Base-by-base conservation (phyloP, 805 yeast genomes). In the Metschnikowia arizonensis region DNA sequence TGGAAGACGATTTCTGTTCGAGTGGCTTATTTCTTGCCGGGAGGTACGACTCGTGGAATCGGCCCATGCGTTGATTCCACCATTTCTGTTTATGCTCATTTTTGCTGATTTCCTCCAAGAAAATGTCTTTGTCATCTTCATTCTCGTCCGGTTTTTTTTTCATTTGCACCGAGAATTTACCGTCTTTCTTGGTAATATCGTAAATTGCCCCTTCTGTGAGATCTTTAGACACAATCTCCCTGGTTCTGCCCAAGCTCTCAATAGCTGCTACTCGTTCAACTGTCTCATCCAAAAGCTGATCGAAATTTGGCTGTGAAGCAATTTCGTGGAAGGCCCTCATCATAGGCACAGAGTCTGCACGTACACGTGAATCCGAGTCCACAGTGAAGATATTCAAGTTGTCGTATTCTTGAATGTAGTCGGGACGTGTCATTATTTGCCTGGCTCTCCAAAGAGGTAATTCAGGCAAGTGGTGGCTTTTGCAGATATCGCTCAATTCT, bases 261-360 rank as follows among this genome's bases (percentile, higher is more conserved):
- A 87, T 87, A 21, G 81, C 91, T 3, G 78, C 74, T 2, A 87
- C 85, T 40, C 95, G 67, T 42, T 81, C 79, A 8, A 78, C 63
- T 0, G 91, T 82, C 41, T 83, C 85, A 14, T 76, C 74, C 24
- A 87, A 63, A 18, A 86, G 64, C 46, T 81, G 76, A 36, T 83
- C 82, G 52, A 87, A 87, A 7, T 83, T 85, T 0, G 87, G 85
- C 62, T 79, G 81, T 2, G 78, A 66, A 1, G 83, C 82, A 42
- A 87, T 83, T 58, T 87, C 95, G 48, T 85, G 79, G 60, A 87
- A 87, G 4, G 91, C 95, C 53, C 90, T 75, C 95, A 87, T 85
- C 95, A 87, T 86, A 1, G 91, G 90, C 2, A 85, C 84, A 7
- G 88, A 81, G 60, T 87, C 95, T 0, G 95, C 91, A 29, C 85